These are phyloP conservation scores for Yamadazyma kanchanaburiensis DNA, from an alignment of 1,139 yeast genomes.

Conservation along the genomic window DNA sequence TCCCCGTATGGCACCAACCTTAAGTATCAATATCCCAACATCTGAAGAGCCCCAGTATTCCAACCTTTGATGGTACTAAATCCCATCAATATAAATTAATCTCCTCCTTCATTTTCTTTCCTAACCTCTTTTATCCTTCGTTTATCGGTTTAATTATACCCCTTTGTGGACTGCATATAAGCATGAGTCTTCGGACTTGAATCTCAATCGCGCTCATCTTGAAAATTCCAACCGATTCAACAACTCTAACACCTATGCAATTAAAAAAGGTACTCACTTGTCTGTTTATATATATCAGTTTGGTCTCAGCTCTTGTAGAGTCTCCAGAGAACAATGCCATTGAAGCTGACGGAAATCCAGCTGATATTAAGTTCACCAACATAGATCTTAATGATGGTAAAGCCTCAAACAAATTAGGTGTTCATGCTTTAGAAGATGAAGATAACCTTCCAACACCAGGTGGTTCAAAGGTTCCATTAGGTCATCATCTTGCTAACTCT, in stretches of 20 bases:
- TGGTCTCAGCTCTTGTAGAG: constrained; percentile 4
- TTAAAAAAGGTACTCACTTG: constrained; percentile 1
- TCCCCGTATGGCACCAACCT: too few species aligned
- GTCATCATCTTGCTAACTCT: constrained; percentile 11
- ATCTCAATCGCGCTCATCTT: neutral
- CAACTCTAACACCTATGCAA: constrained; percentile 3
- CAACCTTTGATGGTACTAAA: too few species aligned
- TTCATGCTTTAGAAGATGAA: constrained; percentile 21
- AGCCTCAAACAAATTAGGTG: constrained; percentile 19
- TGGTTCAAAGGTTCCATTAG: constrained; percentile 21
- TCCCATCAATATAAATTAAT: too few species aligned
- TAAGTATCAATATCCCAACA: too few species aligned
- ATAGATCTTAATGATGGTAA: constrained; percentile 13
- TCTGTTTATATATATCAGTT: constrained; percentile 1
- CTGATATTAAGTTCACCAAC: constrained; percentile 13
- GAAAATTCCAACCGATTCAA: too few species aligned
- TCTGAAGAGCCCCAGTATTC: too few species aligned
- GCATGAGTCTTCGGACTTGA: neutral
- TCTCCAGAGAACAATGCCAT: constrained; percentile 1
- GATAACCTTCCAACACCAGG: constrained; percentile 31
- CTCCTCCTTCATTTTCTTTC: too few species aligned
- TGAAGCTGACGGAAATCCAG: constrained; percentile 8
- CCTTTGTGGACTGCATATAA: neutral
- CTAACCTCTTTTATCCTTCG: too few species aligned
- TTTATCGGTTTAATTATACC: too few species aligned